Base-by-base conservation (phyloP, 1,139 yeast genomes). In the Nakaseomyces kungkrabaensis region DNA sequence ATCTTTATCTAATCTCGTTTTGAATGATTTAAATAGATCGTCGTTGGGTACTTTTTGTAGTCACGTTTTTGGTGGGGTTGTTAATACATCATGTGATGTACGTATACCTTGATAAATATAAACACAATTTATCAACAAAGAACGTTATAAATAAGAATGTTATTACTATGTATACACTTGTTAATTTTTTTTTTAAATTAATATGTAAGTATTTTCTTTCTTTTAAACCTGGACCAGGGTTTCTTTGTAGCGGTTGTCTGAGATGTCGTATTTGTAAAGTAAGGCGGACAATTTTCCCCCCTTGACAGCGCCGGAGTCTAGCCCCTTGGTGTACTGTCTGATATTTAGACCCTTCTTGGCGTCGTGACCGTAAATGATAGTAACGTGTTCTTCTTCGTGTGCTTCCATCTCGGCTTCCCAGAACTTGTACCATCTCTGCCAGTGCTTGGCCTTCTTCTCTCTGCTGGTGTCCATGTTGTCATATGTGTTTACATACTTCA, bases 291-390 rank as follows among this genome's bases (percentile, higher is more conserved):
- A 72, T 50, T 74, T 65, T 9, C 80, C 83, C 3, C 96, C 97
- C 53, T 77, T 76, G 55, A 81, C 85, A 68, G 97, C 90, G 1
- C 86, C 86, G 9, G 87, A 72, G 63, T 90, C 97, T 41, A 90
- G 69, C 0, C 97, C 97, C 59, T 77, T 80, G 4, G 95, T 74
- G 65, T 72, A 87, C 53, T 77, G 75, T 55, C 77, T 76, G 48
- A 83, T 57, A 51, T 77, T 80, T 46, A 90, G 74, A 0, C 97
- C 96, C 51, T 82, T 71, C 50, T 80, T 74, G 4, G 97, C 95
- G 65, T 86, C 95, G 62, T 90, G 97, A 0, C 97, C 97, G 63
- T 90, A 90, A 59, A 79, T 81, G 1, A 88, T 90, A n/a, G 63
- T 59, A 3, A 61, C 22, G 22, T 17, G 79, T 77, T 79, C 66